Base-by-base conservation (phyloP, 2,329 filamentous ascomycete genomes). In the Coniella vitis region DNA sequence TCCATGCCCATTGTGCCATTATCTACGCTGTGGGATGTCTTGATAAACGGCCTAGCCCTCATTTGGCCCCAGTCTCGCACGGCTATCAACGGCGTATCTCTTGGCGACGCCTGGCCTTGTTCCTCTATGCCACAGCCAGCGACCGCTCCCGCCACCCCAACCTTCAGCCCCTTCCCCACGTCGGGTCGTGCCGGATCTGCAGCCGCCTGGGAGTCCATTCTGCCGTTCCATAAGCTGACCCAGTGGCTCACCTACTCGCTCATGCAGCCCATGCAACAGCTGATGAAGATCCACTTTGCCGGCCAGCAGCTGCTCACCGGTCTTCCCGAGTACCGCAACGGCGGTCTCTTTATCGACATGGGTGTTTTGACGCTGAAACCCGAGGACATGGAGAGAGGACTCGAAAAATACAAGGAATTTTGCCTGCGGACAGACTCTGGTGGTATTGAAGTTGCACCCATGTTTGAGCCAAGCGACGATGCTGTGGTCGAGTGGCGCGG, bases 41-140 rank as follows among this genome's bases (percentile, higher is more conserved):
- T 98, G 10, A 94, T 95, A 82, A 84, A 89, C 50, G 89, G 90
- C 7, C 74, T 98, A 9, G 79, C 82, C 4, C 78, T 84, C 1
- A 94, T 97, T 63, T 98, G 93, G 93, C 91, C 93, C 0, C 69
- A 81, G 1, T 88, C 87, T 0, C 83, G 91, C 54, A 95, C 91
- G 0, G 81, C 86, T 54, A 85, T 98, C 57, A 88, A 95, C 61
- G 90, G 90, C 2, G 76, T 87, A 22, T 82, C 90, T 0, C 80
- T 98, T 14, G 93, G 93, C 48, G 93, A 98, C 63, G 91, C 93
- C 20, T 98, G 93, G 93, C 87, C 85, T 0, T 95, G 90, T 68
- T 82, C 79, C 10, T 80, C 83, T 29, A 88, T 97, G 80, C 89
- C 90, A 1, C 72, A 75, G 39, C 64, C 65, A 4, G 46, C 60